Conservation (phyloP, 495 filamentous ascomycete species). For the Talaromyces adpressus region DNA sequence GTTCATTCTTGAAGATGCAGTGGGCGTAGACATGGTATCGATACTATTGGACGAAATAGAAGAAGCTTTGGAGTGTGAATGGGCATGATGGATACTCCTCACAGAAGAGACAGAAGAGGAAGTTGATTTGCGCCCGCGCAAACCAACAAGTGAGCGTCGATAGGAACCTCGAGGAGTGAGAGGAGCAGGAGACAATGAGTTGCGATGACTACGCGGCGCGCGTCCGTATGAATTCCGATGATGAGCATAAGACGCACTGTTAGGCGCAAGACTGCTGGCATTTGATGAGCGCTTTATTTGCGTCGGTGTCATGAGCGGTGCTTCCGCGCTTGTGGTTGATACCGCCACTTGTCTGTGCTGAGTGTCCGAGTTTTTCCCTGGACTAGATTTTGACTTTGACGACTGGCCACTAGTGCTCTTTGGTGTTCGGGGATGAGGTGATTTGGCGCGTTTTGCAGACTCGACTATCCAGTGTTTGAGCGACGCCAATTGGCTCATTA, state of each 20-base stretch:
- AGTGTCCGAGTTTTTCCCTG: slow-evolving; percentile 34
- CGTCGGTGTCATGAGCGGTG: slow-evolving; percentile 28
- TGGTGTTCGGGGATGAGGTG: slow-evolving; percentile 42
- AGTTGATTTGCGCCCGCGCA: slow-evolving; percentile 90
- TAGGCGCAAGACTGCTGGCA: slow-evolving; percentile 39
- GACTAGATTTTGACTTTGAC: slow-evolving; percentile 37
- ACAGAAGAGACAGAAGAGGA: slow-evolving; percentile 93
- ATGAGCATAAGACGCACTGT: slow-evolving; percentile 39
- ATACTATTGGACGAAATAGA: slow-evolving; percentile 83
- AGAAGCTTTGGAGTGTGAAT: slow-evolving; percentile 87
- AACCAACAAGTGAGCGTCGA: slow-evolving; percentile 63
- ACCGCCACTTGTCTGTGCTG: slow-evolving; percentile 20
- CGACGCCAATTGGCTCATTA: slow-evolving; percentile 71
- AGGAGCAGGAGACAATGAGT: slow-evolving; percentile 83
- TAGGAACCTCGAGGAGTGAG: slow-evolving; percentile 82
- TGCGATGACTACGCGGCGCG: slow-evolving; percentile 52
- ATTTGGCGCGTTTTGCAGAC: slow-evolving; percentile 65
- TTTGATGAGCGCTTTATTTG: slow-evolving; percentile 37
- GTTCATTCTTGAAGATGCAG: slow-evolving; percentile 50
- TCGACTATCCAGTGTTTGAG: slow-evolving; percentile 87
- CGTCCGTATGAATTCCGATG: slow-evolving; percentile 41
- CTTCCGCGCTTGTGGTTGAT: slow-evolving; percentile 16
- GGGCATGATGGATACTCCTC: slow-evolving; percentile 78
- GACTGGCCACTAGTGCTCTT: slow-evolving; percentile 17
- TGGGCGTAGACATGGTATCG: slow-evolving; percentile 59